Conservation (phyloP, 305 asterid species). For the Salvia sclarea region DNA sequence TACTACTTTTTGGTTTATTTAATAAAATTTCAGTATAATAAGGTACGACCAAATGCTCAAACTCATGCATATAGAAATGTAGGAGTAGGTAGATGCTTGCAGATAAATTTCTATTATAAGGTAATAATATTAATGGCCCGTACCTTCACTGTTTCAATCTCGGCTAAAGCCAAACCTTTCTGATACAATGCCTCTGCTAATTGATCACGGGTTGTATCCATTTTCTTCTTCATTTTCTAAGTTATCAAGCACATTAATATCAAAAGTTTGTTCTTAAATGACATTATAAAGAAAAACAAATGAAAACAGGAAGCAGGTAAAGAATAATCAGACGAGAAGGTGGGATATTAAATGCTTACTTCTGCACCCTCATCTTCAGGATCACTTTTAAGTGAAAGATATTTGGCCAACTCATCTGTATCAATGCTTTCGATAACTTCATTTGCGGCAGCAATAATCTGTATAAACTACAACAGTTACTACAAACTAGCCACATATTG, state of each 20-base stretch:
- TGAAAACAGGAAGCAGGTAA: not conserved
- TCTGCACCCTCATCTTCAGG: constrained; percentile 92
- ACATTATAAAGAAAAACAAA: not conserved
- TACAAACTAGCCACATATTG: constrained; percentile 16
- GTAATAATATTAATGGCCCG: not conserved
- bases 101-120: not conserved
- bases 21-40: not conserved
- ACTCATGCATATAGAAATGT: constrained; percentile 1
- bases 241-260: constrained; percentile 29
- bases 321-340: constrained; percentile 19
- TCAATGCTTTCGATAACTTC: constrained; percentile 79
- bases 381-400: constrained; percentile 63
- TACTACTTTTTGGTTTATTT: not conserved
- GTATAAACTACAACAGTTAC: constrained; percentile 36
- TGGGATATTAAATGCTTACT: constrained; percentile 52
- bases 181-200: constrained; percentile 91
- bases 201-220: constrained; percentile 85
- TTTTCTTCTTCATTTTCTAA: constrained; percentile 78
- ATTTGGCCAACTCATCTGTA: constrained; percentile 72
- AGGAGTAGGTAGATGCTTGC: constrained; percentile 6
- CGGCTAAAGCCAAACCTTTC: constrained; percentile 81
- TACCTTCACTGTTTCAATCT: constrained; percentile 75
- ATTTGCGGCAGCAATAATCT: constrained; percentile 78
- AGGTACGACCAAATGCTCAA: constrained; percentile 3
- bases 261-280: constrained; percentile 11